A percentile compares a stretch with the other conserved stretches of the same genome.
These are phyloP conservation scores for Candida xiaguanensis DNA, from an alignment of 805 yeast genomes.

Conservation along the genomic window DNA sequence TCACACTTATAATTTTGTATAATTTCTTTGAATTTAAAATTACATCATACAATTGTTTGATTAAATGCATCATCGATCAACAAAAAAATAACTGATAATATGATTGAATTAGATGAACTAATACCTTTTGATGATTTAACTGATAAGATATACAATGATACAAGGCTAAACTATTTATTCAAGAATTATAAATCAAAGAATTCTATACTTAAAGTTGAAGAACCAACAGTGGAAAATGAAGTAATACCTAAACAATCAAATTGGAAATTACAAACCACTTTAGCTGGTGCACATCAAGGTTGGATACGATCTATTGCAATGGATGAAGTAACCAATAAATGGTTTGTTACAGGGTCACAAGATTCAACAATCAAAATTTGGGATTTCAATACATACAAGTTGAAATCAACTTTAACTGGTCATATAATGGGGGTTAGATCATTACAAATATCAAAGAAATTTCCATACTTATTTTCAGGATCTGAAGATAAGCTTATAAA, in stretches of 20 bases:
- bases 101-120: conserved; percentile 8
- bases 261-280: conserved; percentile 71
- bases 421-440: conserved; percentile 89
- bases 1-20: conserved; percentile 8
- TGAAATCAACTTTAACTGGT: conserved; percentile 79
- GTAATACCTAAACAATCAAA: conserved; percentile 4
- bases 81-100: background rate
- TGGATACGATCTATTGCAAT: conserved; percentile 83
- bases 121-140: conserved; percentile 29
- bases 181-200: conserved; percentile 3
- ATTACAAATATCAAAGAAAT: conserved; percentile 64
- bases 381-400: conserved; percentile 68
- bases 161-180: conserved; percentile 23
- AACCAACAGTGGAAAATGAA: conserved; percentile 1
- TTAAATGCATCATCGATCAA: background rate
- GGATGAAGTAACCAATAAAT: conserved; percentile 78
- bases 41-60: conserved; percentile 2
- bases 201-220: conserved; percentile 1
- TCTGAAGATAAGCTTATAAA: conserved; percentile 90
- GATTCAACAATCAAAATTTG: conserved; percentile 89
- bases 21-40: background rate
- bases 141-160: conserved; percentile 27
- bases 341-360: conserved; percentile 89
- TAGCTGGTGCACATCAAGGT: conserved; percentile 84
- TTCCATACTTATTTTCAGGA: conserved; percentile 86